Evolutionary conservation across 257 asterid species (phyloP), one percentile per base, ranked within the genome.

Genomic region (Datura wrightii): DNA sequence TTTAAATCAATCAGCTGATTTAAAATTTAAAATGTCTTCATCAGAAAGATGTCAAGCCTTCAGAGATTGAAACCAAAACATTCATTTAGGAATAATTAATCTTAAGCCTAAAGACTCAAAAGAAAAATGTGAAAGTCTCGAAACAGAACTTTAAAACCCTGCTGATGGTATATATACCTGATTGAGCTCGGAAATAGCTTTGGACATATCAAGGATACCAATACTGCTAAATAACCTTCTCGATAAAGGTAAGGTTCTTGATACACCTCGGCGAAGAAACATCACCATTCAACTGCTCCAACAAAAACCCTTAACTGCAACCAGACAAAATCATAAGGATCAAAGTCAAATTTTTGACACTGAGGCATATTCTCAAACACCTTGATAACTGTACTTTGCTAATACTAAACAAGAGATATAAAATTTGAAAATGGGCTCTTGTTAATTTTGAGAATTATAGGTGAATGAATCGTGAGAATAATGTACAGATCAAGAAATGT

Each of bases 131-230:
- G 5, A 10, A 76, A 39, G 42, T 13, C 10, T 53, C 36, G 67
- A 2, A 74, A 46, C 39, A n/a, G 79, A 79, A 70, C 36, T n/a
- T 36, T 5, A 84, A 24, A 1, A 8, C 69, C 36, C 16, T 56
- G 36, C 16, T 37, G 24, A 67, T 50, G 83, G 66, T 63, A 79
- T 41, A 41, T 48, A 37, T 56, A 94, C 98, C 98, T 94, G 92
- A 88, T 95, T 93, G 89, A 94, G 94, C 85, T 95, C 96, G 3
- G 91, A 83, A n/a, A 95, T 91, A 44, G 83, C 89, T 86, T 90
- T 89, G 18, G 90, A 52, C 80, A 93, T 10, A 89, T 93, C 96
- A 90, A 82, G 74, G 84, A 69, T 88, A 87, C 82, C 59, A 84
- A 52, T 86, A 82, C 89, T 86, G 83, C 94, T 69, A 86, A 90